Conservation (phyloP, 305 asterid genomes). For the Solanum aculeatissimum region DNA sequence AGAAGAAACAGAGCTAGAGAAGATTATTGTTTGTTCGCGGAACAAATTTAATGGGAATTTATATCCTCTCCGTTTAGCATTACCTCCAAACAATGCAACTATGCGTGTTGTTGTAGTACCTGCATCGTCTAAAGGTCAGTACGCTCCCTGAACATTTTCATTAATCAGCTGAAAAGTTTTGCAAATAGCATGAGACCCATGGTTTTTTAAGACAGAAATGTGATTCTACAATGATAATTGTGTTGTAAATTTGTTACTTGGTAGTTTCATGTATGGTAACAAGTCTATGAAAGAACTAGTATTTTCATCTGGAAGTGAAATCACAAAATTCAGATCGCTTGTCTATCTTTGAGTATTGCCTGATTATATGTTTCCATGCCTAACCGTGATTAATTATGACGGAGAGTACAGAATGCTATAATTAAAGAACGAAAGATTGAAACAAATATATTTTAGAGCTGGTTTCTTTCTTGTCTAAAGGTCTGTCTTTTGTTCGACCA, state of each 20-base stretch:
- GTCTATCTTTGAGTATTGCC: neutral
- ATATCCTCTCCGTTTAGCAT: conserved; percentile 70
- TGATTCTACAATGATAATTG: neutral
- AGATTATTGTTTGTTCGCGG: conserved; percentile 50
- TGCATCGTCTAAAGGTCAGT: conserved; percentile 59
- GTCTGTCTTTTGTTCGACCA: neutral
- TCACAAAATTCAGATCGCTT: neutral
- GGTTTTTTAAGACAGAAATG: neutral
- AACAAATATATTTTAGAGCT: neutral
- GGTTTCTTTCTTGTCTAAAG: neutral
- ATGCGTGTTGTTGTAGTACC: conserved; percentile 79
- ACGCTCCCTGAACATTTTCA: neutral
- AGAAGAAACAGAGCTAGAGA: conserved; percentile 59
- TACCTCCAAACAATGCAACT: conserved; percentile 82
- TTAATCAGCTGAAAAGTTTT: neutral
- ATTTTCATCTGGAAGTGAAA: neutral
- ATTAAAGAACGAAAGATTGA: neutral
- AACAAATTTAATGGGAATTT: conserved; percentile 56
- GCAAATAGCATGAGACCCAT: neutral
- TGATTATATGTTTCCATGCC: neutral
- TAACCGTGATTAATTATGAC: too few relatives aligned
- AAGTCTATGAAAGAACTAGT: neutral
- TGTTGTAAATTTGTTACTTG: neutral
- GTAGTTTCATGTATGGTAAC: neutral
- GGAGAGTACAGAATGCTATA: neutral